A percentile compares a stretch with the other conserved stretches of the same genome.
Conservation (phyloP, 2,329 filamentous ascomycete genomes). For the Colletotrichum sp. region DNA sequence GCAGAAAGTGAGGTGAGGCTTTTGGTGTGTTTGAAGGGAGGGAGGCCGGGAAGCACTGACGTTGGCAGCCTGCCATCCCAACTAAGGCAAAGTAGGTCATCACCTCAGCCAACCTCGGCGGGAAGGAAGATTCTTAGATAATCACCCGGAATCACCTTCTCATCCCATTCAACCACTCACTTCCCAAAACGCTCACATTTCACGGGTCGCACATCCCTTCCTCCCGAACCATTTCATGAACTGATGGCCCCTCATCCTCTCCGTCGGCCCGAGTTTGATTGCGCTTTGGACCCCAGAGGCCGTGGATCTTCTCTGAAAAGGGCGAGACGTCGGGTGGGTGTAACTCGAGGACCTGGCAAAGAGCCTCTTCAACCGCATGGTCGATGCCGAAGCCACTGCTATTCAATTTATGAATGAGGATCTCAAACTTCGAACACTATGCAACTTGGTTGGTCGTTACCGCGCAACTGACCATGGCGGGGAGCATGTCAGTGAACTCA, state of each 20-base stretch:
- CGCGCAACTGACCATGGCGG: neutral
- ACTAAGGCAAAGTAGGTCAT: neutral
- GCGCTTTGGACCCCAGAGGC: neutral
- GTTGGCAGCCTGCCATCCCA: neutral
- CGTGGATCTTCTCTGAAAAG: neutral
- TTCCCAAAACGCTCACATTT: neutral
- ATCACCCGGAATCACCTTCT: neutral
- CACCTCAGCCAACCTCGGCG: neutral
- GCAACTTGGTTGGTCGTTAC: neutral
- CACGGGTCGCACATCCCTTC: neutral
- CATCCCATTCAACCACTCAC: neutral
- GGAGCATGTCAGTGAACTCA: neutral
- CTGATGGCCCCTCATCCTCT: neutral
- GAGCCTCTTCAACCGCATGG: conserved; percentile 9
- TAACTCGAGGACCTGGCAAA: conserved; percentile 7
- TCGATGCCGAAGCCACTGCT: neutral
- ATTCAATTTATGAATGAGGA: neutral
- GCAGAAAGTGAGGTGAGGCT: neutral
- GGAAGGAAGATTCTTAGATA: neutral
- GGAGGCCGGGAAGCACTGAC: neutral
- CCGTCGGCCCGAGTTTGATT: conserved; percentile 7
- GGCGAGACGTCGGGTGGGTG: neutral
- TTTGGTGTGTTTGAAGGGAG: neutral
- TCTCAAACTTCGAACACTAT: neutral
- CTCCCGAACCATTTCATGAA: neutral